Percentiles rank a stretch among this genome's conserved stretches.
Evolutionary conservation across 768 basidiomycete species (phyloP).

Genomic region (Leccinum sublutescens): DNA sequence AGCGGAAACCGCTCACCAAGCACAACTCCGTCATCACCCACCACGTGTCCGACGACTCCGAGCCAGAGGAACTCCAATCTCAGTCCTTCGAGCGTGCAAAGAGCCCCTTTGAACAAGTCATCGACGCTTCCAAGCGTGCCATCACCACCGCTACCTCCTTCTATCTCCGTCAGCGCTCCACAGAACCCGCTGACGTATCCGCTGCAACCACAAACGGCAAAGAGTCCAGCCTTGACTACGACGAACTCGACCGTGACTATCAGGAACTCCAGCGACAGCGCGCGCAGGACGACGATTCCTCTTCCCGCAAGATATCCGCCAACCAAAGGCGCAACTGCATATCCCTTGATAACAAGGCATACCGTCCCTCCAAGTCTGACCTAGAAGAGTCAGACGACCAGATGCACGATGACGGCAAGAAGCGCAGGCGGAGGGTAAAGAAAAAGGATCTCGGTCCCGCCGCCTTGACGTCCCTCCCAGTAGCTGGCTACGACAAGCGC

Average conservation of each 20-base stretch:
- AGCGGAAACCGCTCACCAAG: slow-evolving; percentile 52
- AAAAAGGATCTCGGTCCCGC: slow-evolving; percentile 53
- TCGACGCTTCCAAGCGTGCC: slow-evolving; percentile 55
- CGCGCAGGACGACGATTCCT: slow-evolving; percentile 20
- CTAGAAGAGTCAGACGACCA: slow-evolving; percentile 65
- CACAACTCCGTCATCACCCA: slow-evolving; percentile 43
- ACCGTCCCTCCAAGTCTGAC: slow-evolving; percentile 65
- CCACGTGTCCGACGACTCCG: slow-evolving; percentile 71
- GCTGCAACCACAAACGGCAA: slow-evolving; percentile 40
- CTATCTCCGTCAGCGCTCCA: slow-evolving; percentile 62
- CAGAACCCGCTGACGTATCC: slow-evolving; percentile 47
- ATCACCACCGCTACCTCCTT: slow-evolving; percentile 54
- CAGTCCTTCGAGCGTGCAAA: slow-evolving; percentile 48
- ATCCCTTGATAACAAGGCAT: slow-evolving; percentile 79
- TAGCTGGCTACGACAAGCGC: slow-evolving; percentile 62
- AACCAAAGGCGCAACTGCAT: slow-evolving; percentile 58
- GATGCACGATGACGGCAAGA: slow-evolving; percentile 50
- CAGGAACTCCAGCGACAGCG: slow-evolving; percentile 36
- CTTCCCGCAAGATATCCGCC: slow-evolving; percentile 34
- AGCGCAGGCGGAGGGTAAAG: slow-evolving; percentile 49
- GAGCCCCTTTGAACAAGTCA: slow-evolving; percentile 64
- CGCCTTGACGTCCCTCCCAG: slow-evolving; percentile 63
- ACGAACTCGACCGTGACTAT: slow-evolving; percentile 69
- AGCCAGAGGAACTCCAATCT: slow-evolving; percentile 49
- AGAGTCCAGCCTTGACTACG: slow-evolving; percentile 71